These are phyloP conservation scores for Cerrena zonata DNA, from an alignment of 1,284 basidiomycete species.

Conservation along the genomic window DNA sequence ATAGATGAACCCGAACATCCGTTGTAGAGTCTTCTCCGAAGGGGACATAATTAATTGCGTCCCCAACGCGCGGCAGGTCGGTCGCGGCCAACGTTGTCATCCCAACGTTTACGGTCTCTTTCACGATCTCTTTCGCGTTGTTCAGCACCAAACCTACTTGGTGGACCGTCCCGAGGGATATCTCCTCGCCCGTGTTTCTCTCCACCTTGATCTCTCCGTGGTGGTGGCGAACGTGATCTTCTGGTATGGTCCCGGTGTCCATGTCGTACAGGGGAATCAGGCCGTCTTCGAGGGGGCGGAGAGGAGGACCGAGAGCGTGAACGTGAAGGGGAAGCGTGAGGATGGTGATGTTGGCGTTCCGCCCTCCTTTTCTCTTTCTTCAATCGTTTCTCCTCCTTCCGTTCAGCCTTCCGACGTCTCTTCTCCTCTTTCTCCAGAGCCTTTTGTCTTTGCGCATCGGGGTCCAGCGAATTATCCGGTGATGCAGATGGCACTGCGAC, in stretches of 20 bases:
- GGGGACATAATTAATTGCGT: conserved; percentile 15
- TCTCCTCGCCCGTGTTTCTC: conserved; percentile 19
- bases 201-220: background rate
- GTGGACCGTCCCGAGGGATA: conserved; percentile 5
- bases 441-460: conserved; percentile 17
- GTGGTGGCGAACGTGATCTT: background rate
- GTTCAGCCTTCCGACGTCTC: conserved; percentile 51
- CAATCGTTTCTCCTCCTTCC: conserved; percentile 47
- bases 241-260: background rate
- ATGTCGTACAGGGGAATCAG: background rate
- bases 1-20: too few relatives aligned
- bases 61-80: conserved; percentile 23
- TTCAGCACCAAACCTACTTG: conserved; percentile 38
- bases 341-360: conserved; percentile 24
- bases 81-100: conserved; percentile 37
- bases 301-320: conserved; percentile 33
- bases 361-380: conserved; percentile 42
- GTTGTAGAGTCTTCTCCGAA: too few relatives aligned
- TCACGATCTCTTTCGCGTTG: conserved; percentile 47
- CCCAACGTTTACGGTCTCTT: conserved; percentile 48
- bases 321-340: conserved; percentile 37
- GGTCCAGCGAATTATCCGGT: conserved; percentile 22
- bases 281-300: conserved; percentile 14
- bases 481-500: conserved; percentile 23
- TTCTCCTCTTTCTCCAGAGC: conserved; percentile 52